These are phyloP conservation scores for Phyllosticta paracitricarpa DNA, from an alignment of 2,329 filamentous ascomycete genomes.

Conservation along the genomic window DNA sequence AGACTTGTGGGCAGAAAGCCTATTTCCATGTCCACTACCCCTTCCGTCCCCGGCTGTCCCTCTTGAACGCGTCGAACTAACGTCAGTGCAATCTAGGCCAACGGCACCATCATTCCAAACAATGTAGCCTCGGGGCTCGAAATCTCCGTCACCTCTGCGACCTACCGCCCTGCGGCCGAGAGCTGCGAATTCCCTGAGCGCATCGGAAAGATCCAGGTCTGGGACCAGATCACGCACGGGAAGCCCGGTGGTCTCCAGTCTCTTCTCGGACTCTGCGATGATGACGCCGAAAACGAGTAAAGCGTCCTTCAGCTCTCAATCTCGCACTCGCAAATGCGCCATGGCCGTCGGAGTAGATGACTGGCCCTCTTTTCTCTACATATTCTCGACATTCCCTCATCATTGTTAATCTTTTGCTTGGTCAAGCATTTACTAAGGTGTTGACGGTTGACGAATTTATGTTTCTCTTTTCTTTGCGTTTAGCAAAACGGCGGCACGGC, in stretches of 20 bases:
- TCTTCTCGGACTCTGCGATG: neutral
- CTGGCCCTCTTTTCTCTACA: neutral
- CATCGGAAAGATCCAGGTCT: conserved; percentile 21
- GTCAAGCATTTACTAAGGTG: neutral
- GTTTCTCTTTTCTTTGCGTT: neutral
- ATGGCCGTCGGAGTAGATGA: neutral
- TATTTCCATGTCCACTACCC: neutral
- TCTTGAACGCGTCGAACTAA: neutral
- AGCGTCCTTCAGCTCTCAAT: neutral
- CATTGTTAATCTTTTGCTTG: neutral
- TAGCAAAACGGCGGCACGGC: neutral
- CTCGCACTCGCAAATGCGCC: neutral
- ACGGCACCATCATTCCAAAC: conserved; percentile 24
- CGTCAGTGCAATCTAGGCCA: conserved; percentile 19
- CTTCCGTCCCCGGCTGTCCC: neutral
- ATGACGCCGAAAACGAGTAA: neutral
- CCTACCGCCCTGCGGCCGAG: conserved; percentile 27
- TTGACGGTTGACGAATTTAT: neutral
- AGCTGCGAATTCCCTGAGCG: conserved; percentile 28
- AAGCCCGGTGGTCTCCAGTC: conserved; percentile 14
- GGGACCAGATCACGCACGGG: conserved; percentile 17
- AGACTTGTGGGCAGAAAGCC: neutral
- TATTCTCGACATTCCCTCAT: neutral
- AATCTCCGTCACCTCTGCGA: conserved; percentile 30
- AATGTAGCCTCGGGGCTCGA: conserved; percentile 27